A percentile compares a stretch with the other conserved stretches of the same genome.
Evolutionary conservation across 2,329 filamentous ascomycete genomes (phyloP).

Genomic region (Pseudogymnoascus sp.): DNA sequence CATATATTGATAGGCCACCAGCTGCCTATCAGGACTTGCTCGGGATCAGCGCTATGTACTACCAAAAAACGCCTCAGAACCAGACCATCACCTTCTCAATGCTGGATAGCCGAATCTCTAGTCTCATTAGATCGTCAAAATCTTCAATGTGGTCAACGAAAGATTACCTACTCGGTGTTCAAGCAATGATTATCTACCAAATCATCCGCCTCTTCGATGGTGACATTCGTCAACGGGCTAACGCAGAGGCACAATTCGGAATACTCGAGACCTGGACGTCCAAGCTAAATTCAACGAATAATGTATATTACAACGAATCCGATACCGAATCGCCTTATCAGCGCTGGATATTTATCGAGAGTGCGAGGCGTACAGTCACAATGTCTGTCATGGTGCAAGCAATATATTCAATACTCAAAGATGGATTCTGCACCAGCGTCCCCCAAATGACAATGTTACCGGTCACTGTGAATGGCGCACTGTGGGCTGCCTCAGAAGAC

Average conservation of each 20-base stretch:
- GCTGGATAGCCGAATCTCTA: slow-evolving; percentile 14
- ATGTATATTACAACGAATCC: not conserved
- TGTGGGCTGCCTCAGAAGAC: slow-evolving; percentile 12
- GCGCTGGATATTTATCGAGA: slow-evolving; percentile 29
- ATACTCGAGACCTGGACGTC: slow-evolving; percentile 22
- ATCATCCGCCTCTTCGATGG: slow-evolving; percentile 25
- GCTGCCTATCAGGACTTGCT: slow-evolving; percentile 16
- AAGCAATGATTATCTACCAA: slow-evolving; percentile 24
- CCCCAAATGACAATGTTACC: slow-evolving; percentile 13
- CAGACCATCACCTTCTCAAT: slow-evolving; percentile 12
- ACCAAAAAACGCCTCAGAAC: slow-evolving; percentile 13
- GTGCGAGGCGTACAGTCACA: slow-evolving; percentile 24
- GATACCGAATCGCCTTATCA: slow-evolving; percentile 9
- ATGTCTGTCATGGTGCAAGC: slow-evolving; percentile 17
- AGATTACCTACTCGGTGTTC: slow-evolving; percentile 16
- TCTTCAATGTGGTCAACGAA: not conserved
- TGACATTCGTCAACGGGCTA: slow-evolving; percentile 19
- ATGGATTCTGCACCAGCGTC: slow-evolving; percentile 14
- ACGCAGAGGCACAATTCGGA: slow-evolving; percentile 21
- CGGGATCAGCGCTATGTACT: slow-evolving; percentile 15
- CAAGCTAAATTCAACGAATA: slow-evolving; percentile 13
- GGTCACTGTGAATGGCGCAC: slow-evolving; percentile 11
- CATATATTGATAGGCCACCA: slow-evolving; percentile 12
- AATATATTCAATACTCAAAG: slow-evolving; percentile 12
- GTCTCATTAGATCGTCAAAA: slow-evolving; percentile 10